phyloP scores from a whole-genome alignment of 306 rosid species.

The Cicer bijugum region DNA sequence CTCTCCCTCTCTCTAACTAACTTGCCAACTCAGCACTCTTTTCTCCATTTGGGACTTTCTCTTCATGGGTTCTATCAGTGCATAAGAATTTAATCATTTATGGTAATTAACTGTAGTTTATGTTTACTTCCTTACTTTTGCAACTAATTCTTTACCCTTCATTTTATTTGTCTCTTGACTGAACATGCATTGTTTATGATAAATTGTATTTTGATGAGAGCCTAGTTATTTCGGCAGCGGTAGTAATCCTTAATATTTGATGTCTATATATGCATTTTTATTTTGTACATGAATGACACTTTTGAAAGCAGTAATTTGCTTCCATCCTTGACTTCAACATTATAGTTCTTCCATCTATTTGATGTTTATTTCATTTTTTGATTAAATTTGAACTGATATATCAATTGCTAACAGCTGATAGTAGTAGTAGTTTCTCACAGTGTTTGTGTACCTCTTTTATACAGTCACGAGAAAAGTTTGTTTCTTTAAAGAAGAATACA shows the following conservation, averaged over 20 bases:
- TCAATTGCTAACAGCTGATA: slow-evolving; percentile 1
- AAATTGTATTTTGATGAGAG: slow-evolving; percentile 14
- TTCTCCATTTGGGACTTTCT: too few species aligned
- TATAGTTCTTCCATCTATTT: slow-evolving; percentile 28
- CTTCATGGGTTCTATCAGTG: too few species aligned
- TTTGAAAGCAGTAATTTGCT: slow-evolving; percentile 33
- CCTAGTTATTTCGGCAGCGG: slow-evolving; percentile 14
- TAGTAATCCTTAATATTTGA: slow-evolving; percentile 15
- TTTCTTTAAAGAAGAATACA: slow-evolving; percentile 88
- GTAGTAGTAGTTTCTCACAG: slow-evolving; percentile 37
- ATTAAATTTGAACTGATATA: slow-evolving; percentile 36
- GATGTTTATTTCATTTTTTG: slow-evolving; percentile 14
- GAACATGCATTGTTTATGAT: slow-evolving; percentile 25
- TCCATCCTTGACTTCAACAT: slow-evolving; percentile 14
- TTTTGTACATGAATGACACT: slow-evolving; percentile 14
- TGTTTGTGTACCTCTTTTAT: slow-evolving; percentile 37
- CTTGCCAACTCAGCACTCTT: too few species aligned
- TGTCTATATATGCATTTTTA: slow-evolving; percentile 4
- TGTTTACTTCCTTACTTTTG: slow-evolving; percentile 26
- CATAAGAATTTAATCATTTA: slow-evolving; percentile 24
- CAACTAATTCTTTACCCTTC: not conserved
- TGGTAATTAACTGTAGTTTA: slow-evolving; percentile 12
- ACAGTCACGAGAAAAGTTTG: slow-evolving; percentile 92
- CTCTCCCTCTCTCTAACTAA: too few species aligned
- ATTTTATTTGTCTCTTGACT: slow-evolving; percentile 28